phyloP scores from a whole-genome alignment of 306 rosid genomes.

The Lablab purpureus region DNA sequence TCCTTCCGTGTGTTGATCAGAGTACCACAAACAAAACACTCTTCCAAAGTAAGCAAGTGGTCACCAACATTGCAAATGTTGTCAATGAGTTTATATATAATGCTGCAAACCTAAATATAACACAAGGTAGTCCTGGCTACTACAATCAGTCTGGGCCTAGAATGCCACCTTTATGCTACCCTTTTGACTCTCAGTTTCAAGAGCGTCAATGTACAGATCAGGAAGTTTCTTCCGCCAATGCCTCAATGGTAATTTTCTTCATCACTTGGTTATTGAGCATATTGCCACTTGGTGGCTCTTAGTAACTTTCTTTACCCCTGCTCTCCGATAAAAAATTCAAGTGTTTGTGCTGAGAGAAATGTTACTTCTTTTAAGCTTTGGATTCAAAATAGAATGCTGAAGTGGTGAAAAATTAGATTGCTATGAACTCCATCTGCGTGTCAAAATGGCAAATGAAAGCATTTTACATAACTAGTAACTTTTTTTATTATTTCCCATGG shows the following conservation, averaged over 20 bases:
- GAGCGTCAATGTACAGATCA: constrained; percentile 71
- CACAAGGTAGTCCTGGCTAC: constrained; percentile 50
- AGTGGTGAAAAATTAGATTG: constrained; percentile 15
- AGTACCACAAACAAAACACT: constrained; percentile 89
- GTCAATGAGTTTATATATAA: constrained; percentile 74
- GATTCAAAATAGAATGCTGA: constrained; percentile 15
- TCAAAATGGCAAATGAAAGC: neutral
- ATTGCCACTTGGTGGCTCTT: constrained; percentile 7
- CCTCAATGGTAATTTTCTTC: constrained; percentile 72
- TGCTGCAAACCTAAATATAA: constrained; percentile 64
- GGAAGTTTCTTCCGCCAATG: constrained; percentile 85
- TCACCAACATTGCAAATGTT: constrained; percentile 71
- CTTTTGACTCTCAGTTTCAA: constrained; percentile 69
- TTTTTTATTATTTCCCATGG: too few species aligned
- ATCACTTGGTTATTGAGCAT: constrained; percentile 10
- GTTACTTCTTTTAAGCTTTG: constrained; percentile 13
- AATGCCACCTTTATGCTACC: constrained; percentile 87
- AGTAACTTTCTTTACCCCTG: neutral
- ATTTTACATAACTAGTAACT: too few species aligned
- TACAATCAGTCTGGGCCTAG: constrained; percentile 91
- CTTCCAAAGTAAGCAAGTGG: constrained; percentile 76
- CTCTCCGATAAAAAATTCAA: neutral
- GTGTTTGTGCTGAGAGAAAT: neutral
- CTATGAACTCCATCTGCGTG: neutral
- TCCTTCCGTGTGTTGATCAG: constrained; percentile 96